Evolutionary conservation across 805 yeast genomes (phyloP).

Genomic region (Saturnispora gosingensis): DNA sequence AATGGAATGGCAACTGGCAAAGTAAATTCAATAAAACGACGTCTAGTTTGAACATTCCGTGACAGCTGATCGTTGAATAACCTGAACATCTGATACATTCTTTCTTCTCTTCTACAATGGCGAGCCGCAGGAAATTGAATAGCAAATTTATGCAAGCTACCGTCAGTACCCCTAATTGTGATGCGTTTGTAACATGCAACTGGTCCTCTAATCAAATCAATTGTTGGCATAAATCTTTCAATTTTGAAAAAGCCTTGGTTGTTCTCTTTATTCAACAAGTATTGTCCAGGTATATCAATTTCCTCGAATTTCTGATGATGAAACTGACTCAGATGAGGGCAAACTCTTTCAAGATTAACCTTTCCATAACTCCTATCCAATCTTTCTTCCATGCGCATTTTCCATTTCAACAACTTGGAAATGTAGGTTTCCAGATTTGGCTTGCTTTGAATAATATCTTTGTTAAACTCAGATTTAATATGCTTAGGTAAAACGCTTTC

Average conservation of each 20-base stretch:
- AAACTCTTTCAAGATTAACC: slow-evolving; percentile 77
- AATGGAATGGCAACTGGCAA: slow-evolving; percentile 88
- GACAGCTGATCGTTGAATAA: slow-evolving; percentile 74
- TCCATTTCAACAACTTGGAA: slow-evolving; percentile 78
- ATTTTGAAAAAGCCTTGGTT: slow-evolving; percentile 89
- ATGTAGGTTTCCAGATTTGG: slow-evolving; percentile 88
- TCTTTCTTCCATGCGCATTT: slow-evolving; percentile 85
- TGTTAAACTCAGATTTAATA: slow-evolving; percentile 81
- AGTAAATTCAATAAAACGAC: slow-evolving; percentile 75
- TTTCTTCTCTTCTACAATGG: slow-evolving; percentile 92
- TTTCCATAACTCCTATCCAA: slow-evolving; percentile 75
- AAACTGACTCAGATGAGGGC: slow-evolving; percentile 94
- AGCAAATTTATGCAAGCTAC: slow-evolving; percentile 83
- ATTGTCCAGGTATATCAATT: slow-evolving; percentile 96
- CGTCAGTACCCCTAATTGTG: slow-evolving; percentile 88
- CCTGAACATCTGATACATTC: slow-evolving; percentile 85
- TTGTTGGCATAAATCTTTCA: slow-evolving; percentile 82
- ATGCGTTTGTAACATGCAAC: slow-evolving; percentile 84
- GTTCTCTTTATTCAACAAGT: slow-evolving; percentile 76
- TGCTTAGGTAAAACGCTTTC: slow-evolving; percentile 87
- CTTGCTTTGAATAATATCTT: slow-evolving; percentile 77
- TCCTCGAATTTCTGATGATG: slow-evolving; percentile 98
- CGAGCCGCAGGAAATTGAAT: slow-evolving; percentile 98
- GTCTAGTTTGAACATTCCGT: slow-evolving; percentile 78
- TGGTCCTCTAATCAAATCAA: slow-evolving; percentile 83